phyloP scores from a whole-genome alignment of 768 basidiomycete species.

The Floccularia luteovirens region DNA sequence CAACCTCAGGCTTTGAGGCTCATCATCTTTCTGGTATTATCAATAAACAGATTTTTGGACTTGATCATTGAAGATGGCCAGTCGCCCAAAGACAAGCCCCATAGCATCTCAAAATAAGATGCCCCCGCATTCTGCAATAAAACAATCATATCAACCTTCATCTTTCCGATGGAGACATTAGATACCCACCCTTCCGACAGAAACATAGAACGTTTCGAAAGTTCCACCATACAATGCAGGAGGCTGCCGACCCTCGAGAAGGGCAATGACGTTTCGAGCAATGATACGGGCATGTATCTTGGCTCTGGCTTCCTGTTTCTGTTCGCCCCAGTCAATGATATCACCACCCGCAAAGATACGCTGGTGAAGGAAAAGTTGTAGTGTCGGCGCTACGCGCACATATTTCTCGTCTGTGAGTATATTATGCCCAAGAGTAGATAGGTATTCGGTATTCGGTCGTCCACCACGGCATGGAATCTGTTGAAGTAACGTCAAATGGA shows the following conservation, averaged over 20 bases:
- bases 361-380: slow-evolving; percentile 12
- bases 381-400: slow-evolving; percentile 48
- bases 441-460: slow-evolving; percentile 45
- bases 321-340: slow-evolving; percentile 13
- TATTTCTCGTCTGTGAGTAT: slow-evolving; percentile 29
- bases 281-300: slow-evolving; percentile 10
- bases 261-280: slow-evolving; percentile 11
- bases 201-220: slow-evolving; percentile 6
- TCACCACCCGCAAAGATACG: slow-evolving; percentile 15
- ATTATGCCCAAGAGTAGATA: slow-evolving; percentile 30
- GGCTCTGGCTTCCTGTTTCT: slow-evolving; percentile 12
- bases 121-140: slow-evolving; percentile 8
- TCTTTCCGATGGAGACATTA: background rate
- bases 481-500: background rate
- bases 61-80: slow-evolving; percentile 8
- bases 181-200: slow-evolving; percentile 7
- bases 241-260: slow-evolving; percentile 6
- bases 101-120: slow-evolving; percentile 6
- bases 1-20: slow-evolving; percentile 1
- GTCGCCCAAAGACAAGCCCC: slow-evolving; percentile 10
- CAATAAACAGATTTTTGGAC: slow-evolving; percentile 7
- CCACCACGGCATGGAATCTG: slow-evolving; percentile 32
- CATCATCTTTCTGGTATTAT: slow-evolving; percentile 3
- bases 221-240: slow-evolving; percentile 8
- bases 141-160: background rate